Evolutionary conservation across 2,329 filamentous ascomycete genomes (phyloP).

Genomic region (Penicillium nordicum): DNA sequence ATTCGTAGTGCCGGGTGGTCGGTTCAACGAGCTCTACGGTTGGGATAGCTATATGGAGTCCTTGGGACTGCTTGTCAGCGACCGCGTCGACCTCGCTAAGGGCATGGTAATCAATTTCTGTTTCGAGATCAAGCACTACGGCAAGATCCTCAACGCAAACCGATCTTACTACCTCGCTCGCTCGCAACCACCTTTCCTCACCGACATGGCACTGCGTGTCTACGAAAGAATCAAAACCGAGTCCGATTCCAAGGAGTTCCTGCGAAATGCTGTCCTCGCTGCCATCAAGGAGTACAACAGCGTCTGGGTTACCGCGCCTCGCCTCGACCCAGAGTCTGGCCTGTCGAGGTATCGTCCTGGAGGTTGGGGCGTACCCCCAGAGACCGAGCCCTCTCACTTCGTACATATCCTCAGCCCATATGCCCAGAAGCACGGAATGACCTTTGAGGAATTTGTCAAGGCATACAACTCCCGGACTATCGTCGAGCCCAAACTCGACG

Average conservation of each 20-base stretch:
- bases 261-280: constrained; percentile 74
- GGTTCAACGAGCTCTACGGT: constrained; percentile 97
- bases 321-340: constrained; percentile 72
- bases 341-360: constrained; percentile 81
- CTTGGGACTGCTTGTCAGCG: constrained; percentile 79
- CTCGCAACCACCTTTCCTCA: constrained; percentile 94
- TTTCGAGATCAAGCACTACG: constrained; percentile 97
- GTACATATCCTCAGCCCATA: constrained; percentile 78
- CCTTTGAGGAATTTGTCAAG: constrained; percentile 76
- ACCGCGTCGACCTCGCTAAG: constrained; percentile 82
- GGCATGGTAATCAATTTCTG: constrained; percentile 95
- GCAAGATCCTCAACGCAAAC: constrained; percentile 96
- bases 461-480: constrained; percentile 80
- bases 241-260: constrained; percentile 73
- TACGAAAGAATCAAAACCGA: constrained; percentile 92
- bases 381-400: constrained; percentile 86
- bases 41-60: constrained; percentile 99
- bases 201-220: constrained; percentile 91
- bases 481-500: constrained; percentile 80
- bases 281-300: constrained; percentile 96
- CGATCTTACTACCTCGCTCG: constrained; percentile 91
- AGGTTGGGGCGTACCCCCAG: constrained; percentile 80
- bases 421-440: constrained; percentile 76
- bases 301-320: constrained; percentile 78
- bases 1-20: constrained; percentile 94